phyloP scores from a whole-genome alignment of 1,139 yeast genomes.

The Suhomyces wounanorum region DNA sequence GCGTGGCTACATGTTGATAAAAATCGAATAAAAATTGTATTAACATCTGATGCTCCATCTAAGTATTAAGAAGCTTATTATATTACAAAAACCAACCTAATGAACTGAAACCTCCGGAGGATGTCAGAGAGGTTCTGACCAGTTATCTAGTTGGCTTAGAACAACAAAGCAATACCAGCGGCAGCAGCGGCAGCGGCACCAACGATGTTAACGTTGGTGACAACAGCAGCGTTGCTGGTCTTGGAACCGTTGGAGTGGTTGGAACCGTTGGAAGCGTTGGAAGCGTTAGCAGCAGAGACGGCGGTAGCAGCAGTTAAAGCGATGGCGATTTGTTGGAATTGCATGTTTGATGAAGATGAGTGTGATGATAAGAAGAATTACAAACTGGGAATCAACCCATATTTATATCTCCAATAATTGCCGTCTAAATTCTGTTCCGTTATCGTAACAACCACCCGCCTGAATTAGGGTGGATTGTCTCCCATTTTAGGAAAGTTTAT shows the following conservation, averaged over 20 bases:
- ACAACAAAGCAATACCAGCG: slow-evolving; percentile 23
- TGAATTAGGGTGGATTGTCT: slow-evolving; percentile 13
- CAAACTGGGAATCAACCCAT: slow-evolving; percentile 6
- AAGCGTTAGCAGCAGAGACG: slow-evolving; percentile 43
- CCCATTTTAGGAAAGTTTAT: slow-evolving; percentile 15
- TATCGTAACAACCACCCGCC: slow-evolving; percentile 12
- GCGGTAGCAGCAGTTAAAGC: slow-evolving; percentile 47
- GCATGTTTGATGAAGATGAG: slow-evolving; percentile 31
- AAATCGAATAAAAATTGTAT: slow-evolving; percentile 5
- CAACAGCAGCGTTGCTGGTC: slow-evolving; percentile 22
- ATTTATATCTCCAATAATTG: slow-evolving; percentile 13
- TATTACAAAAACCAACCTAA: slow-evolving; percentile 16
- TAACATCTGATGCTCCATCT: slow-evolving; percentile 8
- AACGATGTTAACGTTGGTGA: slow-evolving; percentile 18
- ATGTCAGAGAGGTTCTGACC: slow-evolving; percentile 9
- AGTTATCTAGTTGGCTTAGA: slow-evolving; percentile 14
- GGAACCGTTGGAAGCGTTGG: slow-evolving; percentile 34
- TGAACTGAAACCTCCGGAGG: slow-evolving; percentile 10
- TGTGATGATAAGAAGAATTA: slow-evolving; percentile 6
- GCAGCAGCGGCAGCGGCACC: slow-evolving; percentile 21
- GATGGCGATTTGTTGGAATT: slow-evolving; percentile 45
- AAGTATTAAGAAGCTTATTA: slow-evolving; percentile 11
- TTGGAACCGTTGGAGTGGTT: slow-evolving; percentile 22
- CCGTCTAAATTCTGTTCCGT: slow-evolving; percentile 10
- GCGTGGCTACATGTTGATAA: not conserved